A percentile compares a stretch with the other conserved stretches of the same genome.
Conservation (phyloP, 192 early-diverging fungal species). For the Backusella liffmaniae region DNA sequence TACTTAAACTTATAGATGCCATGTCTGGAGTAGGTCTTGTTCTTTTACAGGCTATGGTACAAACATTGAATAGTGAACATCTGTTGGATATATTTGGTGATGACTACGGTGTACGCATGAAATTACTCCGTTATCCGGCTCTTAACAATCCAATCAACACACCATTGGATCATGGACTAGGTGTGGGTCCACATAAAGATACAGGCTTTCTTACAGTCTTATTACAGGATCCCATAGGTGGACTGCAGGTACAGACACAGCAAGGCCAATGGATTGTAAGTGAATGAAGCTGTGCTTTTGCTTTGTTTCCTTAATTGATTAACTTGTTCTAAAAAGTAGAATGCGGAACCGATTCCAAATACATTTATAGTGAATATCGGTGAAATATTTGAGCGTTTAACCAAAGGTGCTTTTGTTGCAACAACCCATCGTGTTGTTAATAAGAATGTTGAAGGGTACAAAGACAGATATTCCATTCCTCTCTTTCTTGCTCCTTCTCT, state of each 20-base stretch:
- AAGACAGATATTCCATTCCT: slow-evolving; percentile 56
- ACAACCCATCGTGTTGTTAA: slow-evolving; percentile 61
- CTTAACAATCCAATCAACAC: slow-evolving; percentile 31
- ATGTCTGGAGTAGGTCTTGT: slow-evolving; percentile 43
- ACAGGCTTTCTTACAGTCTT: slow-evolving; percentile 54
- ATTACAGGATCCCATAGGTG: slow-evolving; percentile 56
- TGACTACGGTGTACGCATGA: slow-evolving; percentile 42
- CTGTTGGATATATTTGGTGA: slow-evolving; percentile 43
- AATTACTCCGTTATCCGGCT: slow-evolving; percentile 43
- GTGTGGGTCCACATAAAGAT: slow-evolving; percentile 61
- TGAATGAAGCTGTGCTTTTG: neutral
- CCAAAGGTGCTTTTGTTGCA: slow-evolving; percentile 47
- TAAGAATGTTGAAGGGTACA: slow-evolving; percentile 34
- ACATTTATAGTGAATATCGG: slow-evolving; percentile 70
- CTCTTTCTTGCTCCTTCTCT: slow-evolving; percentile 53
- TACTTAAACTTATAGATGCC: slow-evolving; percentile 39
- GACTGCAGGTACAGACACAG: slow-evolving; percentile 63
- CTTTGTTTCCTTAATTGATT: neutral
- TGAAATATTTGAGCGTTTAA: slow-evolving; percentile 56
- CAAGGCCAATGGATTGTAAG: slow-evolving; percentile 56
- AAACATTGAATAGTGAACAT: slow-evolving; percentile 36
- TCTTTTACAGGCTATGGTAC: slow-evolving; percentile 45
- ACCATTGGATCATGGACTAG: slow-evolving; percentile 41
- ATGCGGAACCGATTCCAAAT: slow-evolving; percentile 51
- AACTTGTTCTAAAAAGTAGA: slow-evolving; percentile 12